Evolutionary conservation across 2,329 filamentous ascomycete species (phyloP).

Genomic region (Tolypocladium tropicale): DNA sequence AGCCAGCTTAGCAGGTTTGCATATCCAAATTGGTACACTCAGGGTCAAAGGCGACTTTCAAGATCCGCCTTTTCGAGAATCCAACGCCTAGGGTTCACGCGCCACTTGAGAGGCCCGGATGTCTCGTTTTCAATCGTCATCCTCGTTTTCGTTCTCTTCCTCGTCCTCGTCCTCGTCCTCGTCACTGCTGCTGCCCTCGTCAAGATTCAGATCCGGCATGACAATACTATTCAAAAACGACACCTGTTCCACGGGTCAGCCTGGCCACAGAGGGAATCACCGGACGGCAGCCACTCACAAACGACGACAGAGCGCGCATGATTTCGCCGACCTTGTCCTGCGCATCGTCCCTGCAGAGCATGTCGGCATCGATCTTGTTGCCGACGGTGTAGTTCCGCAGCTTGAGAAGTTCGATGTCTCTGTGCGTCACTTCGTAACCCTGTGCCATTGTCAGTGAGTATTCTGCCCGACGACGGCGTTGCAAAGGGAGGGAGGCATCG

Average conservation of each 20-base stretch:
- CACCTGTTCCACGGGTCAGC: conserved; percentile 34
- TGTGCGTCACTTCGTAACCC: conserved; percentile 66
- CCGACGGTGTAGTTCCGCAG: conserved; percentile 70
- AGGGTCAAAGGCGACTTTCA: neutral
- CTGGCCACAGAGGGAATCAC: neutral
- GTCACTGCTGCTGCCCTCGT: conserved; percentile 28
- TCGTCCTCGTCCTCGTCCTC: conserved; percentile 9
- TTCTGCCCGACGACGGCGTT: neutral
- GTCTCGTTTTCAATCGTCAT: neutral
- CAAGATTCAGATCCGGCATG: conserved; percentile 53
- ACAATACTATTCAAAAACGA: conserved; percentile 63
- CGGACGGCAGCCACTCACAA: conserved; percentile 41
- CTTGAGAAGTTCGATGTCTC: conserved; percentile 71
- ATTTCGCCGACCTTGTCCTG: conserved; percentile 56
- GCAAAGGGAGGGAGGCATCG: conserved; percentile 10
- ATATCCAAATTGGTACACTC: neutral
- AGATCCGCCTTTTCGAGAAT: neutral
- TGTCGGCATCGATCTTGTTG: conserved; percentile 53
- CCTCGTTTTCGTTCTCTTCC: conserved; percentile 3
- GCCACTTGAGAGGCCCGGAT: neutral
- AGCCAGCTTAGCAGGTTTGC: neutral
- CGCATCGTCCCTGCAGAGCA: conserved; percentile 51
- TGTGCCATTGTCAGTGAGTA: conserved; percentile 19
- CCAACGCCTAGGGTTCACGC: neutral
- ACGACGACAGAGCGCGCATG: conserved; percentile 61